These are phyloP conservation scores for Neophaeococcomyces aloes DNA, from an alignment of 2,329 filamentous ascomycete genomes.

Conservation along the genomic window DNA sequence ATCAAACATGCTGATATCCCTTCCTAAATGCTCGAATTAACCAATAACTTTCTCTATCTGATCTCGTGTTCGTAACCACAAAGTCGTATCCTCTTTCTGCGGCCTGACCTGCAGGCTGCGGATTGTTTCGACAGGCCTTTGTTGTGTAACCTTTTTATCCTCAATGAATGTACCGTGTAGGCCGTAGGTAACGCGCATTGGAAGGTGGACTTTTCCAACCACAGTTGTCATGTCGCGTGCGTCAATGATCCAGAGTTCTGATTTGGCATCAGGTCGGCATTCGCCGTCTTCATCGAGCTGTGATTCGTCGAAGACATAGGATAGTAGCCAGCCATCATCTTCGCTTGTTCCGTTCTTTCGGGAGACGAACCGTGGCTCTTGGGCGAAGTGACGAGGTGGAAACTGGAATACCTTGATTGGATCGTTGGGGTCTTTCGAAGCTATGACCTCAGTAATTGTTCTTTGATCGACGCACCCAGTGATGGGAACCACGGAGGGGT, in stretches of 20 bases:
- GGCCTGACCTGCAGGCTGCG: constrained; percentile 13
- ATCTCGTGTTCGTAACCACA: constrained; percentile 9
- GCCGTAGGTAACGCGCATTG: constrained; percentile 59
- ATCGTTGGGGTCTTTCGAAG: constrained; percentile 37
- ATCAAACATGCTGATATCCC: too few species aligned
- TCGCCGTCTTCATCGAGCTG: constrained; percentile 46
- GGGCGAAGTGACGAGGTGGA: constrained; percentile 52
- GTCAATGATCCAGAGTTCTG: constrained; percentile 60
- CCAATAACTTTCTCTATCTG: constrained; percentile 9
- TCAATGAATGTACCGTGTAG: constrained; percentile 55
- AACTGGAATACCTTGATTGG: constrained; percentile 53
- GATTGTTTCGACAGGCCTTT: constrained; percentile 33
- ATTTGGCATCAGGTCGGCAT: constrained; percentile 37
- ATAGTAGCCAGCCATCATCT: constrained; percentile 58
- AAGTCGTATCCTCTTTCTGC: not conserved
- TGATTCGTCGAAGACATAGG: constrained; percentile 59
- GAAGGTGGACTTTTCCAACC: constrained; percentile 48
- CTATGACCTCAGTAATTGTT: constrained; percentile 43
- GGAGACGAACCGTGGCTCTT: constrained; percentile 57
- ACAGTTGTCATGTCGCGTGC: constrained; percentile 52
- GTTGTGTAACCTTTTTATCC: constrained; percentile 41
- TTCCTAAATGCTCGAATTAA: not conserved
- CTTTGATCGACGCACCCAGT: constrained; percentile 54
- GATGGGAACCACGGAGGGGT: constrained; percentile 36
- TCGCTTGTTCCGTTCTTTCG: constrained; percentile 36